Percentiles rank a stretch among this genome's conserved stretches.
These are phyloP conservation scores for Aspergillus indologenus DNA, from an alignment of 495 filamentous ascomycete species.

Conservation along the genomic window DNA sequence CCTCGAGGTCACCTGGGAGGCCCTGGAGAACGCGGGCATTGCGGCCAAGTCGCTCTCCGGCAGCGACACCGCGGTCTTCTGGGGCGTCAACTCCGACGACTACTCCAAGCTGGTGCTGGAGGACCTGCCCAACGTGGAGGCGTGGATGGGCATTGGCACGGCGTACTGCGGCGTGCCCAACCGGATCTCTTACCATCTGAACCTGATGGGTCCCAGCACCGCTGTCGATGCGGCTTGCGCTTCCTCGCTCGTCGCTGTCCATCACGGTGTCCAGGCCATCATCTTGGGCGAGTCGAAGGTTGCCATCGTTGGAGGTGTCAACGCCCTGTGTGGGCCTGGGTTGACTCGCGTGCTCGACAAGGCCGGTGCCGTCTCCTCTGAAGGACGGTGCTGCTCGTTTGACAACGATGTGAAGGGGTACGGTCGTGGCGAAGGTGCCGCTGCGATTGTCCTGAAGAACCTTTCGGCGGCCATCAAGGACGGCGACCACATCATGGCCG, in stretches of 20 bases:
- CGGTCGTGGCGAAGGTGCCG: slow-evolving; percentile 34
- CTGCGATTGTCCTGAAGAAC: slow-evolving; percentile 31
- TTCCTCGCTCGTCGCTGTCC: slow-evolving; percentile 25
- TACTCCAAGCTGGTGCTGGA: slow-evolving; percentile 34
- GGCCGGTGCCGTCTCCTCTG: slow-evolving; percentile 28
- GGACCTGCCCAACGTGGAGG: slow-evolving; percentile 31
- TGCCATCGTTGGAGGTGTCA: slow-evolving; percentile 28
- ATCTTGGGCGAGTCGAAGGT: slow-evolving; percentile 12
- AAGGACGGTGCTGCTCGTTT: slow-evolving; percentile 33
- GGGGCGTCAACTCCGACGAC: slow-evolving; percentile 34
- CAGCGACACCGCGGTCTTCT: slow-evolving; percentile 28
- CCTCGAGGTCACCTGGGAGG: slow-evolving; percentile 57
- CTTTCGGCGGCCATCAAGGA: slow-evolving; percentile 27
- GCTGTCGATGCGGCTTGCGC: slow-evolving; percentile 36
- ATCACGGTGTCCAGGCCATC: slow-evolving; percentile 12
- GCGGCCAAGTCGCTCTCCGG: slow-evolving; percentile 24
- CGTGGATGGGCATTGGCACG: slow-evolving; percentile 33
- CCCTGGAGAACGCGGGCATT: background rate
- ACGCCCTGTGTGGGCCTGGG: slow-evolving; percentile 22
- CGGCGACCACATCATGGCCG: slow-evolving; percentile 32
- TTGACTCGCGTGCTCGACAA: slow-evolving; percentile 23
- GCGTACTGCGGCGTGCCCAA: slow-evolving; percentile 28
- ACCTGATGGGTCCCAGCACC: slow-evolving; percentile 27
- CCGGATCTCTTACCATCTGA: slow-evolving; percentile 32
- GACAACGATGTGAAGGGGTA: slow-evolving; percentile 33